phyloP scores from a whole-genome alignment of 1,284 basidiomycete genomes.

The Apiotrichum domesticum region DNA sequence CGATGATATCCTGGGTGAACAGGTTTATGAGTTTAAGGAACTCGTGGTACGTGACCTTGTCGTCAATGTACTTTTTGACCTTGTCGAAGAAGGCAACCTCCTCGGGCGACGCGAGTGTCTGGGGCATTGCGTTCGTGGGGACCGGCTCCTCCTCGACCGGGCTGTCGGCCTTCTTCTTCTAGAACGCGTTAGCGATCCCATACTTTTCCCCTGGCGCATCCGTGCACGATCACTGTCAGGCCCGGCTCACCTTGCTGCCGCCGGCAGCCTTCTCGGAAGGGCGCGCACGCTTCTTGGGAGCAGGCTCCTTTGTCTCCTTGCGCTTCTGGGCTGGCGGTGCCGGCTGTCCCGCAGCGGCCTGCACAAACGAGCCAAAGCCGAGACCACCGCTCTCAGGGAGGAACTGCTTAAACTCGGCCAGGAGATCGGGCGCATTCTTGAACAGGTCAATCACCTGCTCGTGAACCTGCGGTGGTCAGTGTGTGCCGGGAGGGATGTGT shows the following conservation, averaged over 20 bases:
- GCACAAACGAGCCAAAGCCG: slow-evolving; percentile 32
- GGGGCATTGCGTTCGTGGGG: slow-evolving; percentile 21
- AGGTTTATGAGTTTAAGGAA: slow-evolving; percentile 93
- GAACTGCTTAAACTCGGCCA: slow-evolving; percentile 95
- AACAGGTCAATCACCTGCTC: slow-evolving; percentile 89
- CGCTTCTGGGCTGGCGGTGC: slow-evolving; percentile 23
- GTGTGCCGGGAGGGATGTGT: no score
- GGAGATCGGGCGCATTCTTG: slow-evolving; percentile 82
- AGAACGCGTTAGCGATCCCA: neutral
- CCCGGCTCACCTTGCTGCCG: slow-evolving; percentile 22
- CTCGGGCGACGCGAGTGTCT: slow-evolving; percentile 60
- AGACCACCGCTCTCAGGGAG: slow-evolving; percentile 60
- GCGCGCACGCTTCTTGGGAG: slow-evolving; percentile 32
- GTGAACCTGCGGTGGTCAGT: slow-evolving; percentile 61
- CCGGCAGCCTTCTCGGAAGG: slow-evolving; percentile 50
- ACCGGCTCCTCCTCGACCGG: slow-evolving; percentile 33
- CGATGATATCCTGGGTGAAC: slow-evolving; percentile 90
- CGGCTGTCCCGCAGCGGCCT: slow-evolving; percentile 19
- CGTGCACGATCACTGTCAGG: no score
- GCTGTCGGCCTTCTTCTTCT: slow-evolving; percentile 34
- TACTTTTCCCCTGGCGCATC: no score
- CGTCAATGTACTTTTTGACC: slow-evolving; percentile 76
- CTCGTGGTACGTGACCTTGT: slow-evolving; percentile 86
- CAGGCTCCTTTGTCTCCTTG: slow-evolving; percentile 39
- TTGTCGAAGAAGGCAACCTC: slow-evolving; percentile 92